Evolutionary conservation across 2,329 filamentous ascomycete genomes (phyloP).

Genomic region (Coleophoma eucalyptorum): DNA sequence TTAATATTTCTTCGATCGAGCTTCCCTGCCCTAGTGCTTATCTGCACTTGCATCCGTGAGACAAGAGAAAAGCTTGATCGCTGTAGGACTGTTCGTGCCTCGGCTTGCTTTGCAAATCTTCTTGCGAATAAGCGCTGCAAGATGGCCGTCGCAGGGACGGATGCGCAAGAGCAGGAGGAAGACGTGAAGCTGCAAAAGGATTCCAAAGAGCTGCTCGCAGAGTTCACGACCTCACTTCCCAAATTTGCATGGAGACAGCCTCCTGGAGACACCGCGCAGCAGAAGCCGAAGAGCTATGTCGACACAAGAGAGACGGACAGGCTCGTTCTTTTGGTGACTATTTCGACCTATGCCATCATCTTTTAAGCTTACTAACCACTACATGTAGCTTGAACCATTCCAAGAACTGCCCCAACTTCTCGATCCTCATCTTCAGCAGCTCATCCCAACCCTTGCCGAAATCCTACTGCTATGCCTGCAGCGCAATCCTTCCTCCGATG

Average conservation of each 20-base stretch:
- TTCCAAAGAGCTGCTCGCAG: conserved; percentile 53
- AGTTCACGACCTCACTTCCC: conserved; percentile 50
- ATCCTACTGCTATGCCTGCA: conserved; percentile 54
- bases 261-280: conserved; percentile 36
- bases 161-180: conserved; percentile 50
- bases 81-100: too few relatives aligned
- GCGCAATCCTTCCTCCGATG: too few relatives aligned
- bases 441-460: conserved; percentile 71
- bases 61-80: too few relatives aligned
- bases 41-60: too few relatives aligned
- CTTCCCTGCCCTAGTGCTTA: too few relatives aligned
- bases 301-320: conserved; percentile 44
- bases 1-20: too few relatives aligned
- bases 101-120: too few relatives aligned
- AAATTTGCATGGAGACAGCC: conserved; percentile 48
- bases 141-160: too few relatives aligned
- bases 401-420: conserved; percentile 94
- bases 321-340: conserved; percentile 36
- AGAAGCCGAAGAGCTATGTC: conserved; percentile 37
- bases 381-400: conserved; percentile 68
- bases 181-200: conserved; percentile 60
- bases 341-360: conserved; percentile 8
- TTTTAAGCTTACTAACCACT: neutral
- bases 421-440: conserved; percentile 73
- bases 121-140: too few relatives aligned